Base-by-base conservation (phyloP, 148 eudicot species). In the Dysphania ambrosioides region DNA sequence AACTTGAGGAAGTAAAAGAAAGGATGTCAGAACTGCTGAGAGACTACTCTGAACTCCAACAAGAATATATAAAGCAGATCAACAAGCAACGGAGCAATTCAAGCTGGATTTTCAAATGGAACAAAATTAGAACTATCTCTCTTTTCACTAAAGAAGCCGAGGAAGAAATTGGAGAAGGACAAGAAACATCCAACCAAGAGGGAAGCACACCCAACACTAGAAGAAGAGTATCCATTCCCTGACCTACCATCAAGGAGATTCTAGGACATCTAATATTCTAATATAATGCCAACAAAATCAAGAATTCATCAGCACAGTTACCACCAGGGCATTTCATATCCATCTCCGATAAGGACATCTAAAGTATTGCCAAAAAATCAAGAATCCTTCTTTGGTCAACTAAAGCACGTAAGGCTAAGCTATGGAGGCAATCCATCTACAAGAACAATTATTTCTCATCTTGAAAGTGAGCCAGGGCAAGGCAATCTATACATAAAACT, bases 21-120 rank as follows among this genome's bases (percentile, higher is more conserved):
- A 49, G 73, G 68, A 84, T 89, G 87, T 74, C 71, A 64, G 89
- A 83, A 68, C 85, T 92, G 72, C 90, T 81, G 78, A 89, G 79
- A 63, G 84, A 85, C 66, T 80, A 88, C 75, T 72, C 78, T 55
- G 90, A 87, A 58, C 79, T 92, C 67, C 92, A 88, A 67, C 66
- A 70, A 83, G 89, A 88, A 51, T 81, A 84, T 66, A 79, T 42
- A 67, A 89, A 79, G 75, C 79, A 77, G 27, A 75, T 72, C 56
- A 79, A 65, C 68, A 85, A 83, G 40, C 89, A 82, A 18, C 86
- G 74, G 36, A 80, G 70, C 61, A 32, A 68, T 56, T 79, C 87
- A 38, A 81, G 80, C 63, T 88, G 97, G 95, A 69, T 69, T 61
- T 60, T 76, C 2, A 79, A 83, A 32, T 90, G 88, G 97, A 80